Conservation (phyloP, 805 yeast species). For the Yarrowia sp. region DNA sequence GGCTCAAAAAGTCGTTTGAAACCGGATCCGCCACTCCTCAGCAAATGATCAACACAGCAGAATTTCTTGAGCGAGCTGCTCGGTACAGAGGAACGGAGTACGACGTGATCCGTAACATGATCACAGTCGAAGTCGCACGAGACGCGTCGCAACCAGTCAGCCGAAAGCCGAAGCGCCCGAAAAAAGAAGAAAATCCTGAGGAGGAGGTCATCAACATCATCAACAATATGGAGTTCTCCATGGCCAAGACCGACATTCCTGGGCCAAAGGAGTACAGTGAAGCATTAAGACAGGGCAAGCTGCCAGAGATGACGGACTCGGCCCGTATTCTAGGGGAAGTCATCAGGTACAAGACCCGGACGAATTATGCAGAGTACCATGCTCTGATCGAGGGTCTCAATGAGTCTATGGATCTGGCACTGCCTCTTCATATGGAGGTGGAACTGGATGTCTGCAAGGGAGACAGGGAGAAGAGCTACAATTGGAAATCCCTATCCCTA, state of each 20-base stretch:
- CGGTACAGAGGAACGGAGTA: not conserved
- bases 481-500: no score
- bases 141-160: not conserved
- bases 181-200: not conserved
- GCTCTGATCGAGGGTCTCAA: not conserved
- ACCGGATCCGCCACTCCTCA: not conserved
- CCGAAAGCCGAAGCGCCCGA: not conserved
- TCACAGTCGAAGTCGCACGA: not conserved
- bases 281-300: not conserved
- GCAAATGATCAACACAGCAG: not conserved
- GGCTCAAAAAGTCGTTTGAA: not conserved
- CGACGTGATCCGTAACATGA: slow-evolving; percentile 6
- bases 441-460: no score
- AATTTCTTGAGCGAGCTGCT: slow-evolving; percentile 10
- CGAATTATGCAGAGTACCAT: not conserved
- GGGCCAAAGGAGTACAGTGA: not conserved
- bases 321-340: not conserved
- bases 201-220: not conserved
- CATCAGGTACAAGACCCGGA: not conserved
- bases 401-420: not conserved
- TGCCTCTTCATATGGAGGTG: not conserved
- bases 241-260: not conserved
- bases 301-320: not conserved
- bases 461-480: no score
- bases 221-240: not conserved